Evolutionary conservation across 768 basidiomycete genomes (phyloP).

Genomic region (Boletus eberwhitei): DNA sequence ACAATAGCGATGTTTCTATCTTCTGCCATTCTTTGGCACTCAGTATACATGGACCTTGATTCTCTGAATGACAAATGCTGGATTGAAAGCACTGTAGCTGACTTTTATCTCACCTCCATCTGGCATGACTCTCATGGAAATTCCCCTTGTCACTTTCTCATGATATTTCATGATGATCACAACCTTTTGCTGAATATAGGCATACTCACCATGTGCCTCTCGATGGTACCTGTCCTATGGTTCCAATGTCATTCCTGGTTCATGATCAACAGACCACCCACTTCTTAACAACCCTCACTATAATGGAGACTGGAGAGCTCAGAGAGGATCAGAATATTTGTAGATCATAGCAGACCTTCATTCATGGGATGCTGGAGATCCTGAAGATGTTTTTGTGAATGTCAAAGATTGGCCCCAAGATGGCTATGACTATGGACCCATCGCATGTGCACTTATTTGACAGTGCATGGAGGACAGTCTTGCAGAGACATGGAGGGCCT

Average conservation of each 20-base stretch:
- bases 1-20: not conserved
- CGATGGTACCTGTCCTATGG: not conserved
- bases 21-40: not conserved
- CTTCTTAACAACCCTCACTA: not conserved
- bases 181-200: not conserved
- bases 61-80: not conserved
- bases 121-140: not conserved
- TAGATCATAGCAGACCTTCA: not conserved
- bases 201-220: not conserved
- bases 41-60: not conserved
- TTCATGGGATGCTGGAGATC: not conserved
- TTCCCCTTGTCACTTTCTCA: not conserved
- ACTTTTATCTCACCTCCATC: constrained; percentile 2
- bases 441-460: not conserved
- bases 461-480: not conserved
- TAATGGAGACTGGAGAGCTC: not conserved
- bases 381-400: not conserved
- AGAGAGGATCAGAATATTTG: not conserved
- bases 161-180: not conserved
- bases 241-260: not conserved
- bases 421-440: not conserved
- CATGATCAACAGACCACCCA: not conserved
- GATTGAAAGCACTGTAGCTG: not conserved
- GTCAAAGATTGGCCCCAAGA: not conserved
- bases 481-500: not conserved